These are phyloP conservation scores for Apiospora hydei DNA, from an alignment of 2,329 filamentous ascomycete species.

Conservation along the genomic window DNA sequence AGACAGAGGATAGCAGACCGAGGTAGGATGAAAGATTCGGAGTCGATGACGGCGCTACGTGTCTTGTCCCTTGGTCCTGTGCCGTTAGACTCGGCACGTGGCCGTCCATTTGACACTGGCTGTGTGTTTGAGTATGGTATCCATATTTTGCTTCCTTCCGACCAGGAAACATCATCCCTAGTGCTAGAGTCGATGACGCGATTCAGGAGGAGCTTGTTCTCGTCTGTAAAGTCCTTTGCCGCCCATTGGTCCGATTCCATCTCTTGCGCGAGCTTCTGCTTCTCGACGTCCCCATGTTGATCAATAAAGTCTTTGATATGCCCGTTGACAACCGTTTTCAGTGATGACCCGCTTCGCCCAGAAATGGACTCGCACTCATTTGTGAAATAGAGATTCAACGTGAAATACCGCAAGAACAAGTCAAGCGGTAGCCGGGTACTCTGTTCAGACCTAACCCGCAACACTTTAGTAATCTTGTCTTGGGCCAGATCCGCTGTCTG, in stretches of 20 bases:
- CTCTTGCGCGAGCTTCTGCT: conserved; percentile 75
- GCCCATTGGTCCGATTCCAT: conserved; percentile 86
- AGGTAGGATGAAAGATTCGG: conserved; percentile 85
- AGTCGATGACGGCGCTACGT: conserved; percentile 79
- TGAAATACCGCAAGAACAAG: conserved; percentile 82
- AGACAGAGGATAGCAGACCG: conserved; percentile 84
- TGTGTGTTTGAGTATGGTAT: conserved; percentile 52
- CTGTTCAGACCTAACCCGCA: conserved; percentile 80
- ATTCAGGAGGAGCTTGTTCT: conserved; percentile 65
- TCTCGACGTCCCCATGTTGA: conserved; percentile 73
- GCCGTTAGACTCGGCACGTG: conserved; percentile 54
- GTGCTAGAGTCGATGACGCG: conserved; percentile 75
- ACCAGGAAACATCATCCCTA: conserved; percentile 73
- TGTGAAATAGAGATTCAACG: conserved; percentile 80
- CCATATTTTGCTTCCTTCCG: conserved; percentile 66
- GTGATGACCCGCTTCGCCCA: conserved; percentile 74
- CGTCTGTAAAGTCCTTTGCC: conserved; percentile 75
- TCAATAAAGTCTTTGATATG: conserved; percentile 85
- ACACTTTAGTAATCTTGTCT: conserved; percentile 76
- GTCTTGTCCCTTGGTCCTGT: conserved; percentile 65
- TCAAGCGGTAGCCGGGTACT: conserved; percentile 71
- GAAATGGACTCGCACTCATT: conserved; percentile 88
- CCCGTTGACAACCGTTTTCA: conserved; percentile 81
- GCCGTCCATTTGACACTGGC: conserved; percentile 42
- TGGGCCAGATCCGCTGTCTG: conserved; percentile 84